phyloP scores from a whole-genome alignment of 805 yeast species.

The Spathaspora hagerdaliae region DNA sequence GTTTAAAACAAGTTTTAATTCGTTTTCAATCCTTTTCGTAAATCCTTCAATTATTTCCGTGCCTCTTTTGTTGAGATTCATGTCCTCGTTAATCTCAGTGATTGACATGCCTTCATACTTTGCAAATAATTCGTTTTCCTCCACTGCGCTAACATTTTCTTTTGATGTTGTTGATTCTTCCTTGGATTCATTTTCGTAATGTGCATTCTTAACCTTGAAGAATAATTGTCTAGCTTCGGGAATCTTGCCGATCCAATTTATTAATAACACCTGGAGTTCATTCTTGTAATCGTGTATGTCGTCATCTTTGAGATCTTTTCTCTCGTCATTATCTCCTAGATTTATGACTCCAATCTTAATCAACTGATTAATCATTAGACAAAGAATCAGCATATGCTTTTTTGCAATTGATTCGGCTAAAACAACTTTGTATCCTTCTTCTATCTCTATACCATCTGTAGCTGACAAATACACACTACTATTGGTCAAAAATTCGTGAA shows the following conservation, averaged over 20 bases:
- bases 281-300: conserved; percentile 48
- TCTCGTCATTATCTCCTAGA: conserved; percentile 18
- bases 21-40: conserved; percentile 11
- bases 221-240: conserved; percentile 63
- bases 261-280: conserved; percentile 56
- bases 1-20: conserved; percentile 8
- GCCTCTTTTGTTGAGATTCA: conserved; percentile 11
- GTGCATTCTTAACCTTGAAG: conserved; percentile 28
- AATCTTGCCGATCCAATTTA: conserved; percentile 60
- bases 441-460: conserved; percentile 26
- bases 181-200: conserved; percentile 3
- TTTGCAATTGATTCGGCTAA: conserved; percentile 33
- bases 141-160: conserved; percentile 1
- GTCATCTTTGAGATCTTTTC: conserved; percentile 48
- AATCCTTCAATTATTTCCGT: conserved; percentile 12
- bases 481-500: conserved; percentile 67
- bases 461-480: conserved; percentile 31
- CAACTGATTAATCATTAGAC: conserved; percentile 59
- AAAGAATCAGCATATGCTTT: conserved; percentile 48
- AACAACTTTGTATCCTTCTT: conserved; percentile 23
- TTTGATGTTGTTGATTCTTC: neutral
- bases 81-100: conserved; percentile 15
- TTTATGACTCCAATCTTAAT: conserved; percentile 42
- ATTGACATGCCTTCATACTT: conserved; percentile 9
- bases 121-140: conserved; percentile 11